A percentile compares a stretch with the other conserved stretches of the same genome.
Evolutionary conservation across 2,329 filamentous ascomycete species (phyloP).

Genomic region (Hypoxylon sp.): DNA sequence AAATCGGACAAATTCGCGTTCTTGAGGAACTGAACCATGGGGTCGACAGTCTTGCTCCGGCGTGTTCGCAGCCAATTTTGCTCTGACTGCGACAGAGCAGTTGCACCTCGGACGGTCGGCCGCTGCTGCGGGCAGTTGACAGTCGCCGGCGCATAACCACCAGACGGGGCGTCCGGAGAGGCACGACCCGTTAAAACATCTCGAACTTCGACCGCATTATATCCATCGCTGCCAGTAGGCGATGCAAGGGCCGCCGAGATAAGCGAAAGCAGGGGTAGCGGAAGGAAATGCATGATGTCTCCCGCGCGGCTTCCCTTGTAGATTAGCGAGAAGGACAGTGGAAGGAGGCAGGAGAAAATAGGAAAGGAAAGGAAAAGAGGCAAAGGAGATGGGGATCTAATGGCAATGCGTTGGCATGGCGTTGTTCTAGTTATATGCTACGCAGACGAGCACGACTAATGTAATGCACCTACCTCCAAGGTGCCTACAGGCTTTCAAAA

Average conservation of each 20-base stretch:
- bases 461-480: not conserved
- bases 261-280: constrained; percentile 48
- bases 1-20: constrained; percentile 83
- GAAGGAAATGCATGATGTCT: constrained; percentile 46
- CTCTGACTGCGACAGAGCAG: constrained; percentile 77
- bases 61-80: constrained; percentile 80
- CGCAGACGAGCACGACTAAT: constrained; percentile 30
- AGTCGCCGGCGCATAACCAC: constrained; percentile 79
- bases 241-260: constrained; percentile 48
- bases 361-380: constrained; percentile 3
- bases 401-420: constrained; percentile 10
- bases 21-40: constrained; percentile 81
- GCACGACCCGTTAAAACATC: constrained; percentile 54
- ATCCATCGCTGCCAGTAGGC: constrained; percentile 38
- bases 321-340: not conserved
- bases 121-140: constrained; percentile 79
- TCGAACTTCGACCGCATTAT: constrained; percentile 27
- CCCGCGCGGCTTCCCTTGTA: constrained; percentile 1
- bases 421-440: constrained; percentile 35
- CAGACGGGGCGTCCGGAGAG: constrained; percentile 57
- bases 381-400: not conserved
- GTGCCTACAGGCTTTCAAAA: constrained; percentile 9
- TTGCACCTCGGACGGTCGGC: constrained; percentile 77
- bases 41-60: constrained; percentile 78
- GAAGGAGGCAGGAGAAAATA: constrained; percentile 5